Percentiles rank a stretch among this genome's conserved stretches.
phyloP scores from a whole-genome alignment of 75 land plant genomes.

The Azolla pinnata region DNA sequence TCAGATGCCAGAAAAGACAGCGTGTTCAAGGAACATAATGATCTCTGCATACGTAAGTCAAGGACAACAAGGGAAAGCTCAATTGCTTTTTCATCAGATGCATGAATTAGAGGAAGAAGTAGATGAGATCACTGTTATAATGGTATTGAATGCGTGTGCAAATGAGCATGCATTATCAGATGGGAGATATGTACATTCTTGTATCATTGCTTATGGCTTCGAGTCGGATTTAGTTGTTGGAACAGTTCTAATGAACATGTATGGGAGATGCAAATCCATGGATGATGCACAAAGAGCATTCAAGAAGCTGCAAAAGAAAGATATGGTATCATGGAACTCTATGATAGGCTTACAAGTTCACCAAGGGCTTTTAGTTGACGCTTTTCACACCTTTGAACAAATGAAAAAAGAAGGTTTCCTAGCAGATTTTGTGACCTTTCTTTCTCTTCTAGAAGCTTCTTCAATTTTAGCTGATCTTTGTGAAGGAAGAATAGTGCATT shows the following conservation, averaged over 20 bases:
- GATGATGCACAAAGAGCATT: not conserved
- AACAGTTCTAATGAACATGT: not conserved
- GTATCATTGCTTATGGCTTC: not conserved
- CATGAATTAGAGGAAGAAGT: slow-evolving; percentile 2
- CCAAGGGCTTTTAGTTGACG: too few species aligned
- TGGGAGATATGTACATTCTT: not conserved
- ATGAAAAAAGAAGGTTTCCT: too few species aligned
- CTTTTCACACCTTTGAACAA: too few species aligned
- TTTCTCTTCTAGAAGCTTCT: slow-evolving; percentile 13
- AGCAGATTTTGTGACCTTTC: too few species aligned
- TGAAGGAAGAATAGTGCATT: slow-evolving; percentile 11
- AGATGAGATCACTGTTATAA: not conserved
- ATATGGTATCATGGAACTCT: not conserved
- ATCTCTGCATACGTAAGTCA: slow-evolving; percentile 22
- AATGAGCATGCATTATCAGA: not conserved
- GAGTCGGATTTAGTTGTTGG: slow-evolving; percentile 1
- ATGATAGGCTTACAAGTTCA: slow-evolving; percentile 1
- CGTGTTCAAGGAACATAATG: slow-evolving; percentile 34
- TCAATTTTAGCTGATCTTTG: not conserved
- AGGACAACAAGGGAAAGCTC: slow-evolving; percentile 21
- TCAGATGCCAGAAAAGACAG: slow-evolving; percentile 35
- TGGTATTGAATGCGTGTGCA: not conserved
- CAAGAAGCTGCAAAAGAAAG: not conserved
- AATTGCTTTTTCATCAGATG: slow-evolving; percentile 25
- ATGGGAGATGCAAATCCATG: not conserved